Evolutionary conservation across 2,329 filamentous ascomycete genomes (phyloP).

Genomic region (Phyllosticta paracitricarpa): DNA sequence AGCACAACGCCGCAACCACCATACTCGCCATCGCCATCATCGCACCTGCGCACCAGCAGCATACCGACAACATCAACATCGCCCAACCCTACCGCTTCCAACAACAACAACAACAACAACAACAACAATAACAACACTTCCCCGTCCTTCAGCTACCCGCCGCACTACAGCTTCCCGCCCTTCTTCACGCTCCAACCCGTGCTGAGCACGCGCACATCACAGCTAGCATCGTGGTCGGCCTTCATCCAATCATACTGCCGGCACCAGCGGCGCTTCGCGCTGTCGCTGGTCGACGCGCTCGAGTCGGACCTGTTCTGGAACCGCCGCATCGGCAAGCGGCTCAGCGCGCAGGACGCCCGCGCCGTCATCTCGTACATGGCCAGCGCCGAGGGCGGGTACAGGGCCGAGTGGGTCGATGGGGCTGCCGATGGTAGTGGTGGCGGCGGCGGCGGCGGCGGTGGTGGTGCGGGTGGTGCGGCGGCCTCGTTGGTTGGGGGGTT

Average conservation of each 20-base stretch:
- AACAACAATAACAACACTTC: constrained; percentile 4
- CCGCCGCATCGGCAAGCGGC: constrained; percentile 29
- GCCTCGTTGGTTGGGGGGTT: neutral
- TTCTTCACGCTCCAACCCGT: constrained; percentile 80
- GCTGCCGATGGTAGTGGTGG: neutral
- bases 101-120: constrained; percentile 4
- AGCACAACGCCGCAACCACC: neutral
- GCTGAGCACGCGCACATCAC: constrained; percentile 54
- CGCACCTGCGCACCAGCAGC: neutral
- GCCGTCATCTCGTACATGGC: constrained; percentile 48
- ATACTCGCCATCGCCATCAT: neutral
- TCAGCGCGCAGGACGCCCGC: constrained; percentile 44
- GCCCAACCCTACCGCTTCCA: neutral
- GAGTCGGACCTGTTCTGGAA: constrained; percentile 51
- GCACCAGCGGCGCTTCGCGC: constrained; percentile 64
- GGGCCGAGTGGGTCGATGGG: constrained; percentile 54
- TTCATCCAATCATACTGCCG: constrained; percentile 78
- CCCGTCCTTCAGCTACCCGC: constrained; percentile 30
- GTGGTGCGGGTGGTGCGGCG: constrained; percentile 4
- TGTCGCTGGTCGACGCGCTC: constrained; percentile 55
- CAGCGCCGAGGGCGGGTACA: constrained; percentile 39
- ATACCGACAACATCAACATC: neutral
- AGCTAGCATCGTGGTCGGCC: constrained; percentile 75
- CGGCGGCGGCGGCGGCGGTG: neutral
- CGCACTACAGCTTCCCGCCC: constrained; percentile 63